phyloP scores from a whole-genome alignment of 2,329 filamentous ascomycete species.

The Sporothrix dimorphospora region DNA sequence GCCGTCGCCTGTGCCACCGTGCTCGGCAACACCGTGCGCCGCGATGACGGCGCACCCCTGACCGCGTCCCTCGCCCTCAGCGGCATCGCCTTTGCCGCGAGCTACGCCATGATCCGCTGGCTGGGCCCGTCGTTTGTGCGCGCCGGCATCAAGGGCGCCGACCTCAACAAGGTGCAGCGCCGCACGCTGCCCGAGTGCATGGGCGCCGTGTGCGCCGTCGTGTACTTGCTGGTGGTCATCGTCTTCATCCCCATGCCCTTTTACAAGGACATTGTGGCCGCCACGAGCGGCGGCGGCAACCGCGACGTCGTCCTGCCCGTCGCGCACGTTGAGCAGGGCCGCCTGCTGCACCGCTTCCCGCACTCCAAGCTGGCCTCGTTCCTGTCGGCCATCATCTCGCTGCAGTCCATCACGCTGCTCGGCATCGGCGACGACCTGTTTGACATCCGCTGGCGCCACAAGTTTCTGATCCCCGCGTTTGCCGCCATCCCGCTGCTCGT shows the following conservation, averaged over 20 bases:
- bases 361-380: conserved; percentile 97
- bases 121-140: conserved; percentile 86
- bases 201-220: conserved; percentile 89
- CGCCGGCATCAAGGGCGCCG: conserved; percentile 85
- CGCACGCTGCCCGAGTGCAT: conserved; percentile 91
- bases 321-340: conserved; percentile 75
- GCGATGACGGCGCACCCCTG: conserved; percentile 86
- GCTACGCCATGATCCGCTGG: conserved; percentile 89
- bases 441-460: conserved; percentile 98
- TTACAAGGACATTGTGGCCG: conserved; percentile 96
- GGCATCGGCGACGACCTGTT: conserved; percentile 96
- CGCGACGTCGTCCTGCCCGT: conserved; percentile 78
- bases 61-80: conserved; percentile 87
- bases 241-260: conserved; percentile 96
- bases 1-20: conserved; percentile 71
- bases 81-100: conserved; percentile 77
- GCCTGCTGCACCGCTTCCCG: conserved; percentile 88
- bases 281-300: conserved; percentile 91
- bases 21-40: conserved; percentile 78
- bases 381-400: conserved; percentile 87
- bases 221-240: conserved; percentile 87
- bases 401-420: conserved; percentile 87
- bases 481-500: conserved; percentile 91
- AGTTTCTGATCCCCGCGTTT: conserved; percentile 95
- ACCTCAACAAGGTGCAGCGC: conserved; percentile 72